Percentiles rank a stretch among this genome's conserved stretches.
Evolutionary conservation across 1,284 basidiomycete species (phyloP).

Genomic region (Pholiota adiposa): DNA sequence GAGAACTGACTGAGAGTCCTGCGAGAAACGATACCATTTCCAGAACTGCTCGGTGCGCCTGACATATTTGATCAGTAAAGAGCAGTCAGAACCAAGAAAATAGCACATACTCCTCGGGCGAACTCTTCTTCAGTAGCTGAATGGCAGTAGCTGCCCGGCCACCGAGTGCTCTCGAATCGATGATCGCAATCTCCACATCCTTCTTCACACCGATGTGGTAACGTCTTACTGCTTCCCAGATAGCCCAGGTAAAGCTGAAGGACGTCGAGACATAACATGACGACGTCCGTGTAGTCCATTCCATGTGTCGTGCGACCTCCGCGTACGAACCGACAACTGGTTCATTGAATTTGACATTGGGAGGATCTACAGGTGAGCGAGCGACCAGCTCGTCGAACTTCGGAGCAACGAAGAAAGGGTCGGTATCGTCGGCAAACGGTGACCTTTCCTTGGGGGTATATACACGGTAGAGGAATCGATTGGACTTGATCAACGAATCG

Average conservation of each 20-base stretch:
- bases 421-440: slow-evolving; percentile 52
- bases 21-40: slow-evolving; percentile 75
- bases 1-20: slow-evolving; percentile 76
- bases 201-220: slow-evolving; percentile 72
- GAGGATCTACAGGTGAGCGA: slow-evolving; percentile 42
- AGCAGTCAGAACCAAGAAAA: slow-evolving; percentile 8
- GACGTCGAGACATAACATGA: slow-evolving; percentile 75
- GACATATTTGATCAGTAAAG: slow-evolving; percentile 11
- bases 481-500: slow-evolving; percentile 58
- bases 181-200: slow-evolving; percentile 75
- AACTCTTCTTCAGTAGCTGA: slow-evolving; percentile 57
- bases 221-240: slow-evolving; percentile 79
- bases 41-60: slow-evolving; percentile 69
- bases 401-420: slow-evolving; percentile 67
- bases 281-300: slow-evolving; percentile 71
- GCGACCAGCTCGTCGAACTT: slow-evolving; percentile 58
- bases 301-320: slow-evolving; percentile 70
- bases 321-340: slow-evolving; percentile 48
- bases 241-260: slow-evolving; percentile 78
- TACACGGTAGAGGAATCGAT: slow-evolving; percentile 77
- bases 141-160: slow-evolving; percentile 65
- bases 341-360: slow-evolving; percentile 33
- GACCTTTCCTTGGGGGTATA: slow-evolving; percentile 69
- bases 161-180: slow-evolving; percentile 64
- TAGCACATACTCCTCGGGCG: slow-evolving; percentile 55